A percentile compares a stretch with the other conserved stretches of the same genome.
These are phyloP conservation scores for Spiromastix sp. DNA, from an alignment of 2,329 filamentous ascomycete genomes.

Conservation along the genomic window DNA sequence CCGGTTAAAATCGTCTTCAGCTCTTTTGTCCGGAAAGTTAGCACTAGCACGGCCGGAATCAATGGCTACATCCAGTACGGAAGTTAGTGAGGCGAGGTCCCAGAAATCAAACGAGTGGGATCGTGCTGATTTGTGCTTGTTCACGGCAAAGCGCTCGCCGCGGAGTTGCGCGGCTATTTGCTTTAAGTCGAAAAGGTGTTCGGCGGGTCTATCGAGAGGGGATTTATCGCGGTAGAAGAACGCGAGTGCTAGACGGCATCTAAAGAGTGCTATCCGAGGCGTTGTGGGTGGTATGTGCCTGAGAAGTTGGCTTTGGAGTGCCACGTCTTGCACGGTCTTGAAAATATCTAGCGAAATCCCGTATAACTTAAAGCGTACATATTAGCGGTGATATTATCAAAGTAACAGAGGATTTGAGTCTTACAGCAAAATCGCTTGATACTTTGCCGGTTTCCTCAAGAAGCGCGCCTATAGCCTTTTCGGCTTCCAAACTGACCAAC, in stretches of 20 bases:
- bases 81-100: slow-evolving; percentile 53
- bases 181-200: slow-evolving; percentile 20
- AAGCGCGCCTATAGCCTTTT: slow-evolving; percentile 23
- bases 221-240: slow-evolving; percentile 23
- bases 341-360: slow-evolving; percentile 19
- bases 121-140: background rate
- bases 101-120: slow-evolving; percentile 46
- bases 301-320: slow-evolving; percentile 31
- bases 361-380: slow-evolving; percentile 16
- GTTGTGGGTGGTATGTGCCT: slow-evolving; percentile 30
- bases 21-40: slow-evolving; percentile 19
- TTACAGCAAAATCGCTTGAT: slow-evolving; percentile 7
- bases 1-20: slow-evolving; percentile 51
- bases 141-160: slow-evolving; percentile 23
- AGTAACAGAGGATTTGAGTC: slow-evolving; percentile 11
- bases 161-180: slow-evolving; percentile 20
- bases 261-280: slow-evolving; percentile 26
- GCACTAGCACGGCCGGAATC: slow-evolving; percentile 45
- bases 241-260: slow-evolving; percentile 29
- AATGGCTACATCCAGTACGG: slow-evolving; percentile 64
- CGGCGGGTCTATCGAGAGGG: slow-evolving; percentile 17
- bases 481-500: slow-evolving; percentile 21
- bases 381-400: slow-evolving; percentile 7
- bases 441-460: slow-evolving; percentile 8
- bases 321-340: slow-evolving; percentile 26